These are phyloP conservation scores for Pelagophyceae sp. DNA, from an alignment of 352 stramenopile species.

Conservation along the genomic window DNA sequence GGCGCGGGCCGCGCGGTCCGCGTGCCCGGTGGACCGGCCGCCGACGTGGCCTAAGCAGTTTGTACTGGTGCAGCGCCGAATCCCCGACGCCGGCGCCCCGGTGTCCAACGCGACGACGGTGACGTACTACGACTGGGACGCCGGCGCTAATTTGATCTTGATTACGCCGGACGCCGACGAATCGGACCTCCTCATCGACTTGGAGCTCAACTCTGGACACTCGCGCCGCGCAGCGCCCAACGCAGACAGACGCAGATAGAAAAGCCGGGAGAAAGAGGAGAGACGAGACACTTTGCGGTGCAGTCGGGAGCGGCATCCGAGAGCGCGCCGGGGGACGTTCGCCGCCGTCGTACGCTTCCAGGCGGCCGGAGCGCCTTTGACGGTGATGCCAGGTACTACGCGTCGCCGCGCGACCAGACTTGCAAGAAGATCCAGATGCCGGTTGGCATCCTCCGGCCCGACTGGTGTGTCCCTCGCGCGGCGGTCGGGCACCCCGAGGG, in stretches of 20 bases:
- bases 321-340: too few species aligned
- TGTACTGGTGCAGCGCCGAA: constrained; percentile 1
- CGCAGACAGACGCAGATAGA: too few species aligned
- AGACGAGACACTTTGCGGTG: too few species aligned
- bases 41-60: constrained; percentile 23
- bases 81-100: constrained; percentile 15
- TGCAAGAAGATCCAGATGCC: constrained; percentile 20
- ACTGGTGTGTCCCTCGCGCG: too few species aligned
- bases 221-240: too few species aligned
- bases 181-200: constrained; percentile 6
- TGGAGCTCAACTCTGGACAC: constrained; percentile 17
- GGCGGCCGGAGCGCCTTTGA: too few species aligned
- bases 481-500: not conserved
- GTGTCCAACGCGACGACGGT: constrained; percentile 3
- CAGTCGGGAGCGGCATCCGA: too few species aligned
- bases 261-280: too few species aligned
- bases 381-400: too few species aligned
- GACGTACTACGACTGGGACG: constrained; percentile 22
- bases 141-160: constrained; percentile 20
- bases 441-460: constrained; percentile 23
- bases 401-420: not conserved
- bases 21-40: not conserved
- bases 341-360: too few species aligned
- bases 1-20: not conserved
- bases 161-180: constrained; percentile 7